Conservation (phyloP, 345 rosid species). For the Anacardium occidentale region DNA sequence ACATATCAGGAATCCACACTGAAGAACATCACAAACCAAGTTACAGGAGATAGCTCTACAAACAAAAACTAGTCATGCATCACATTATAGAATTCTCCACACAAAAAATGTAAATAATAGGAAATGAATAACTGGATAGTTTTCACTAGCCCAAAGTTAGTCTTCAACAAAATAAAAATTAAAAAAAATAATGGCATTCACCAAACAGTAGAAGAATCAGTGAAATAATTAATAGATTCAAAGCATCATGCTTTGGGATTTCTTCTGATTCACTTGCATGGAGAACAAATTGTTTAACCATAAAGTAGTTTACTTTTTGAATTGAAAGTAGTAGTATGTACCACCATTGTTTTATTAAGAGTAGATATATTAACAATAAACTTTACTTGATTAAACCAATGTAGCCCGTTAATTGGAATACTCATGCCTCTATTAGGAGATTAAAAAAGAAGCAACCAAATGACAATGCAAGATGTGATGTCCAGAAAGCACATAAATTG, state of each 20-base stretch:
- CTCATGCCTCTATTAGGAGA: neutral
- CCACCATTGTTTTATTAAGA: neutral
- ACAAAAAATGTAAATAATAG: conserved; percentile 3
- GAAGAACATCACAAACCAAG: conserved; percentile 20
- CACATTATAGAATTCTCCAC: neutral
- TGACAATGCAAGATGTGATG: neutral
- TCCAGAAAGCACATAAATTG: neutral
- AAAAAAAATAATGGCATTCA: neutral
- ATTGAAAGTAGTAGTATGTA: too few species aligned
- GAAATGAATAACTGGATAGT: too few species aligned
- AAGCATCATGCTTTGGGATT: neutral
- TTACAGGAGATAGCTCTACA: neutral
- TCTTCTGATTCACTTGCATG: neutral
- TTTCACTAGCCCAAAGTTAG: neutral
- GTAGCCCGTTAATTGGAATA: neutral
- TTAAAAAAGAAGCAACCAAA: neutral
- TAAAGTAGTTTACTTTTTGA: too few species aligned
- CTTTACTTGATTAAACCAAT: neutral
- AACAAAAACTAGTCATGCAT: neutral
- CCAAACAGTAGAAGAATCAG: neutral
- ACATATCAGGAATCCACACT: too few species aligned
- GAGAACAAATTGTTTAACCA: neutral
- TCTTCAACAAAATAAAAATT: neutral
- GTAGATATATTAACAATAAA: neutral
- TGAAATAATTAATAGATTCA: neutral